A percentile compares a stretch with the other conserved stretches of the same genome.
Conservation (phyloP, 73 alveolate genomes). For the Tetrahymena borealis region DNA sequence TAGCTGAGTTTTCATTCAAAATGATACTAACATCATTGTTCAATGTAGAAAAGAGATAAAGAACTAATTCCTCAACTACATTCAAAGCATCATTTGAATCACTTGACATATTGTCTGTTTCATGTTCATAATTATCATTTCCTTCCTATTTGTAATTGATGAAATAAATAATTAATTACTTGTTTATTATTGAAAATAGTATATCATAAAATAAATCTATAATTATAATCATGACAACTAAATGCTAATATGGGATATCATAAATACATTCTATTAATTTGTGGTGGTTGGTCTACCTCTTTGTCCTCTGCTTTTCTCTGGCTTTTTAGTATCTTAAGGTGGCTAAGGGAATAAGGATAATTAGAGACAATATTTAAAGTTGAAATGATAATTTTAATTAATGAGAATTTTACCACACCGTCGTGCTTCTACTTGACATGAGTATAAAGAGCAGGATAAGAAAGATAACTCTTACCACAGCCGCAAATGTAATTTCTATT, state of each 20-base stretch:
- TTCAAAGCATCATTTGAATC: background rate
- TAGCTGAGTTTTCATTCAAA: background rate
- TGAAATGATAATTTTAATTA: background rate
- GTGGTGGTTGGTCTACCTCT: constrained; percentile 4
- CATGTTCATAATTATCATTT: background rate
- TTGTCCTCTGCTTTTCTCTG: background rate
- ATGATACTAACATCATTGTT: background rate
- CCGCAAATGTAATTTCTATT: constrained; percentile 78
- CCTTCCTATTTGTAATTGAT: background rate
- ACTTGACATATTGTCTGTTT: background rate
- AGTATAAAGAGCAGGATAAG: constrained; percentile 98
- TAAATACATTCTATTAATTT: background rate
- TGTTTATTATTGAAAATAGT: too few relatives aligned
- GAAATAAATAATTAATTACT: too few relatives aligned
- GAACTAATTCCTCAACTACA: background rate
- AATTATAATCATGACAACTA: too few relatives aligned
- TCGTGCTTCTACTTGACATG: constrained; percentile 94
- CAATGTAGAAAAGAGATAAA: background rate
- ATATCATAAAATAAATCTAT: too few relatives aligned
- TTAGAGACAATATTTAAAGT: background rate
- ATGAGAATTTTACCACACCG: constrained; percentile 45
- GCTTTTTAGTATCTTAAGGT: background rate
- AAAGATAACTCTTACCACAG: constrained; percentile 94
- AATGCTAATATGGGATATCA: too few relatives aligned
- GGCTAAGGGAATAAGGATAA: background rate